Percentiles rank a stretch among this genome's conserved stretches.
Conservation (phyloP, 2,329 filamentous ascomycete species). For the Apiospora pterosperma region DNA sequence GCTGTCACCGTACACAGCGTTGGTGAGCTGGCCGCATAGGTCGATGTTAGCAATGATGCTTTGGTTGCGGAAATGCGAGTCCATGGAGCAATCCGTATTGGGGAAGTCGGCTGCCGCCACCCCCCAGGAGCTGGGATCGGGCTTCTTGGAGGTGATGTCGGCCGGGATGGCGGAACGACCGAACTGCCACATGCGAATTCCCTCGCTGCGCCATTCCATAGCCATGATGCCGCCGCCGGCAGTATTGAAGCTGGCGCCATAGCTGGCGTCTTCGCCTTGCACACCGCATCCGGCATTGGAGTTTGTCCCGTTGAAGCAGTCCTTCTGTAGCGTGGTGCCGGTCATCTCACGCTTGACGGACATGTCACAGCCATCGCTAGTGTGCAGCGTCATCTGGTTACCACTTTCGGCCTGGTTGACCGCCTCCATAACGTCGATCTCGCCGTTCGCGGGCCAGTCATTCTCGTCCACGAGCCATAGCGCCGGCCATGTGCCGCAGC, state of each 20-base stretch:
- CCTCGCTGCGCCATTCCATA: slow-evolving; percentile 56
- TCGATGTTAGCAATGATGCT: slow-evolving; percentile 66
- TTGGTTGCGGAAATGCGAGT: slow-evolving; percentile 59
- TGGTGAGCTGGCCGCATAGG: slow-evolving; percentile 57
- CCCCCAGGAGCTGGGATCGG: slow-evolving; percentile 62
- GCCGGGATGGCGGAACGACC: slow-evolving; percentile 41
- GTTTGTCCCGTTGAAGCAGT: slow-evolving; percentile 50
- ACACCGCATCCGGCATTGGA: slow-evolving; percentile 58
- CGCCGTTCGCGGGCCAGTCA: slow-evolving; percentile 62
- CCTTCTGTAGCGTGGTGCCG: slow-evolving; percentile 36
- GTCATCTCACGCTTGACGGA: slow-evolving; percentile 51
- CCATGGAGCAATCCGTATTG: slow-evolving; percentile 57
- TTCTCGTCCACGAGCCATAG: slow-evolving; percentile 61
- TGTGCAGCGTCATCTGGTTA: slow-evolving; percentile 60
- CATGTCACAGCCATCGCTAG: slow-evolving; percentile 48
- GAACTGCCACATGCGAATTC: slow-evolving; percentile 64
- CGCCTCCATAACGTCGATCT: slow-evolving; percentile 62
- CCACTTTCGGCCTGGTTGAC: slow-evolving; percentile 51
- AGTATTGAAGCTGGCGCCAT: slow-evolving; percentile 49
- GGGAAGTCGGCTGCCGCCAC: slow-evolving; percentile 63
- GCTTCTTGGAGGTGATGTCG: slow-evolving; percentile 48
- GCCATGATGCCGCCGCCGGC: slow-evolving; percentile 57
- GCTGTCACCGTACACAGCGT: slow-evolving; percentile 41
- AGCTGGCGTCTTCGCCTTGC: slow-evolving; percentile 37
- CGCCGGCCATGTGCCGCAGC: slow-evolving; percentile 63